Evolutionary conservation across 768 basidiomycete genomes (phyloP).

Genomic region (Lactarius evosmus): DNA sequence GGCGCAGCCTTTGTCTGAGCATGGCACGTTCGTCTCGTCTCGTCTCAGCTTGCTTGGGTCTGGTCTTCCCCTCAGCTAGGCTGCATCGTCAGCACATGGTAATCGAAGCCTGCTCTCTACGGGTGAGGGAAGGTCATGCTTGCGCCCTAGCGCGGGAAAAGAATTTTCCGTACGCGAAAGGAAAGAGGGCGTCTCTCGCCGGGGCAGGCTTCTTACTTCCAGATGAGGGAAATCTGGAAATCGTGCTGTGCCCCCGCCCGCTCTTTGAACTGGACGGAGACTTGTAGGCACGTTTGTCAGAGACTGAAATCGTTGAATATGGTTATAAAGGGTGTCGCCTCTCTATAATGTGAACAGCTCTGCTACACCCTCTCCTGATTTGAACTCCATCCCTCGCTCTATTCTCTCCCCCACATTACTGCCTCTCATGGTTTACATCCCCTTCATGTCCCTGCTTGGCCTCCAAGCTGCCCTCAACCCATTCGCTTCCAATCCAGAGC

Average conservation of each 20-base stretch:
- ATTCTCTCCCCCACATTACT: background rate
- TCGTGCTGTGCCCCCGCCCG: background rate
- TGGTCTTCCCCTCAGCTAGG: background rate
- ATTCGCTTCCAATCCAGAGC: background rate
- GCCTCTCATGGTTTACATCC: conserved; percentile 14
- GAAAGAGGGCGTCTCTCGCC: background rate
- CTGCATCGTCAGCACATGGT: background rate
- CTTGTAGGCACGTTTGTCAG: background rate
- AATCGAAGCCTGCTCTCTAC: background rate
- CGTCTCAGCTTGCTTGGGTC: background rate
- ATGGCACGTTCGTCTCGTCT: background rate
- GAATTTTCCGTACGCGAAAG: background rate
- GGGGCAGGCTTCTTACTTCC: background rate
- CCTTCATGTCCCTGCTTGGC: conserved; percentile 10
- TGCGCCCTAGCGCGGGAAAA: background rate
- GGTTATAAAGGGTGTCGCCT: background rate
- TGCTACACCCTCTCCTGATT: background rate
- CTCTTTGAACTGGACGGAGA: background rate
- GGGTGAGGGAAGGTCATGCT: background rate
- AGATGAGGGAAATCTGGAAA: background rate
- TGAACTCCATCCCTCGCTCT: background rate
- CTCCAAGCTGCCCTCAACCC: conserved; percentile 11
- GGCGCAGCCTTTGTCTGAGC: background rate
- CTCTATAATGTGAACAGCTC: background rate
- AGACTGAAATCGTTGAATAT: background rate